phyloP scores from a whole-genome alignment of 768 basidiomycete species.

The Russula earlei region DNA sequence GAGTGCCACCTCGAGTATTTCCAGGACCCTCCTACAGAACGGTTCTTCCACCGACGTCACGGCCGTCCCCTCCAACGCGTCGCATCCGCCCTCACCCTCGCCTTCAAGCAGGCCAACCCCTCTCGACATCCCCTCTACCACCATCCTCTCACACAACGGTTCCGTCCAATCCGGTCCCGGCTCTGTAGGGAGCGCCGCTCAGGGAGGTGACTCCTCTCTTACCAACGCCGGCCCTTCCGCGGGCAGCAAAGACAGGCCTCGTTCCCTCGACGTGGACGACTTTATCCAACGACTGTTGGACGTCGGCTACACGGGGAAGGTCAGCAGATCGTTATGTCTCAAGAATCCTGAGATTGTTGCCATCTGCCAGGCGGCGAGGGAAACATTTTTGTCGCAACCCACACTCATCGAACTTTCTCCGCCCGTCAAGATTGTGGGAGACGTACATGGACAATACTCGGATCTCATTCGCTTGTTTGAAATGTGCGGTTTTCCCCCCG shows the following conservation, averaged over 20 bases:
- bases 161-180: conserved; percentile 35
- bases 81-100: conserved; percentile 22
- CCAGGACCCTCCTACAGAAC: conserved; percentile 16
- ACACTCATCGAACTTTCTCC: conserved; percentile 95
- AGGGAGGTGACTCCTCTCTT: conserved; percentile 30
- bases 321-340: conserved; percentile 88
- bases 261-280: conserved; percentile 88
- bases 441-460: conserved; percentile 98
- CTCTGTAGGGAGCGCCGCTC: conserved; percentile 37
- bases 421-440: conserved; percentile 98
- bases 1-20: conserved; percentile 21
- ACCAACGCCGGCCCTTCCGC: conserved; percentile 26
- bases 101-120: conserved; percentile 39
- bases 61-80: conserved; percentile 26
- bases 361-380: conserved; percentile 90
- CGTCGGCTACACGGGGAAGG: conserved; percentile 96
- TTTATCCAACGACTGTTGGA: conserved; percentile 96
- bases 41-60: conserved; percentile 32
- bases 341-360: conserved; percentile 95
- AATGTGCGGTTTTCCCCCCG: conserved; percentile 98
- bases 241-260: conserved; percentile 48
- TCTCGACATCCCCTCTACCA: conserved; percentile 72
- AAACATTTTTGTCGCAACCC: conserved; percentile 92
- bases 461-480: conserved; percentile 98
- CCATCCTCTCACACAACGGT: conserved; percentile 65